These are phyloP conservation scores for Colletotrichum sp. DNA, from an alignment of 2,329 filamentous ascomycete genomes.

Conservation along the genomic window DNA sequence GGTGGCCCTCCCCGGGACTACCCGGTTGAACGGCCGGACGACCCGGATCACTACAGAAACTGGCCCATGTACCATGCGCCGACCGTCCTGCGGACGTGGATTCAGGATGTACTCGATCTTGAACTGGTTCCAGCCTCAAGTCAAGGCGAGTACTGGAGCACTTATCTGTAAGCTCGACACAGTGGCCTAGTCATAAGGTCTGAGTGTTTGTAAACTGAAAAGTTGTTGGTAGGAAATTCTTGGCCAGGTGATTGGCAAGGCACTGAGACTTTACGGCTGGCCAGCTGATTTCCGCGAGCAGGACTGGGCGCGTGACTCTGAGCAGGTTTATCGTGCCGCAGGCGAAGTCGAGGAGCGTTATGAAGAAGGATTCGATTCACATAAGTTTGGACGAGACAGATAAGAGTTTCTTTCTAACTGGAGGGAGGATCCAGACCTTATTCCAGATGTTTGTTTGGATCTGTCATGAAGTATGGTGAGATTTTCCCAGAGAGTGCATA, in stretches of 20 bases:
- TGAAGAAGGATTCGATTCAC: not conserved
- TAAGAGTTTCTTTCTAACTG: not conserved
- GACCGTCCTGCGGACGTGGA: not conserved
- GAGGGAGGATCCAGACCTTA: not conserved
- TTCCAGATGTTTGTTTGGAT: not conserved
- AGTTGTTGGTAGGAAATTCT: not conserved
- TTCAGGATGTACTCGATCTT: not conserved
- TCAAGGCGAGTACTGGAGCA: not conserved
- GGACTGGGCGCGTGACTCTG: constrained; percentile 1
- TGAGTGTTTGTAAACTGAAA: not conserved
- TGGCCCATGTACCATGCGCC: constrained; percentile 13
- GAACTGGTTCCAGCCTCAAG: not conserved
- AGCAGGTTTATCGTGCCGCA: not conserved
- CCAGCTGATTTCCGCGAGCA: not conserved
- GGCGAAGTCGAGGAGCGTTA: not conserved
- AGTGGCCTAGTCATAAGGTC: fast-evolving
- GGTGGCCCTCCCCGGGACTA: not conserved
- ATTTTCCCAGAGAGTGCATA: not conserved
- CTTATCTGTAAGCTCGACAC: not conserved
- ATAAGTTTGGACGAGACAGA: not conserved
- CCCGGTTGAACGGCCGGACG: not conserved
- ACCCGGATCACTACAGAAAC: constrained; percentile 1
- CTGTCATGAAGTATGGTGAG: not conserved
- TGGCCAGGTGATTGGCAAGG: not conserved
- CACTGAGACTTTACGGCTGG: not conserved